Evolutionary conservation across 371 early-diverging fungal species (phyloP), one percentile per base, ranked within the genome.

Genomic region (Zopfochytrium polystomum): DNA sequence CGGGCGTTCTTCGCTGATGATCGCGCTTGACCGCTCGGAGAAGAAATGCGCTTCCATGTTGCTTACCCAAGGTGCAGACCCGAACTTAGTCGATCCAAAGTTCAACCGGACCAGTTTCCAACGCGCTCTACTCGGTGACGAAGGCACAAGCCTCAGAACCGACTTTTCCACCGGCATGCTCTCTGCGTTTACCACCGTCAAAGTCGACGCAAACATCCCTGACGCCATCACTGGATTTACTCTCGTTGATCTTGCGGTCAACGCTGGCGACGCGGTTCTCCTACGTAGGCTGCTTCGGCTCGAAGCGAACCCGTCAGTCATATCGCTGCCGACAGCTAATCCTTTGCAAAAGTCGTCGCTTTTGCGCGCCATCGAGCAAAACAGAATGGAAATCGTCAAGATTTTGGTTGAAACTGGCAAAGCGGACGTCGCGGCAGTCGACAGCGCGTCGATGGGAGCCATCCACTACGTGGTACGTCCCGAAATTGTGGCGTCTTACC

Each of bases 231-330:
- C 77, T 3, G 74, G 77, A 0, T 75, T 70, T 65, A 81, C 82
- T 0, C 78, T 78, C n/a, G 53, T 85, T 4, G 84, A 83, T 61
- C 55, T 62, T 53, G 80, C 81, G 3, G 79, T 83, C 25, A 54
- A 60, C 1, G 42, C 74, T 29, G 62, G 57, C n/a, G 67, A 79
- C 45, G 18, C 42, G 1, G 33, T 56, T 1, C 38, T 76, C 34
- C 54, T 79, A 11, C 57, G 78, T 72, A 66, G 62, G 25, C 66
- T 82, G 7, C 53, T 83, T 20, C 55, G 52, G 5, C 46, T 73
- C 4, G 71, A 68, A 4, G 84, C 80, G 0, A 57, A 81, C 59
- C 69, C 71, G 20, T 78, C 78, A 51, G 32, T 73, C 20, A 56
- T 76, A 22, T 76, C 73, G 13, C 52, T 45, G 2, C n/a, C n/a